These are phyloP conservation scores for Anisodus tanguticus DNA, from an alignment of 257 asterid genomes.

Conservation along the genomic window DNA sequence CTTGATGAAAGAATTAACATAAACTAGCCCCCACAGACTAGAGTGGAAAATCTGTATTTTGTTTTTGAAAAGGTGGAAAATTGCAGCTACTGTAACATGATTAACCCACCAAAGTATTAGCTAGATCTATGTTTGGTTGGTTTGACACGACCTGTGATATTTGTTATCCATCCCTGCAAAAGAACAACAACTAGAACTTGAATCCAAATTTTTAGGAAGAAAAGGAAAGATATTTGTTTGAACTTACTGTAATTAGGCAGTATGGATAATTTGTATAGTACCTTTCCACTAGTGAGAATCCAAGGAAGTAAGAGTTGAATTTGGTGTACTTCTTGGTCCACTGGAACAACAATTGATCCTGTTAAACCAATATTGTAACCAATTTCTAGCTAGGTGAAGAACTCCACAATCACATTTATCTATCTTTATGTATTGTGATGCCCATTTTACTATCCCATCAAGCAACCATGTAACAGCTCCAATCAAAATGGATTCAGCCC, in stretches of 20 bases:
- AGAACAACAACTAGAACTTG: not conserved
- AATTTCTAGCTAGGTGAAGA: not conserved
- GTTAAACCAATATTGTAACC: not conserved
- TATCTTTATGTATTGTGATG: not conserved
- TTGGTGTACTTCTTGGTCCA: conserved; percentile 12
- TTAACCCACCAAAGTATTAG: not conserved
- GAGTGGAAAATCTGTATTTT: not conserved
- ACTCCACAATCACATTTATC: not conserved
- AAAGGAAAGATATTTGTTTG: not conserved
- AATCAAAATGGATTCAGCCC: not conserved
- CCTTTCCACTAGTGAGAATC: not conserved
- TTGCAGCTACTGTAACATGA: not conserved
- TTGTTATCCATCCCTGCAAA: conserved; percentile 17
- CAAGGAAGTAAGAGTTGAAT: not conserved
- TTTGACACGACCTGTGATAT: not conserved
- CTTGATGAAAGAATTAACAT: not conserved
- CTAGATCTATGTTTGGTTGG: not conserved
- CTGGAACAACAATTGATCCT: not conserved
- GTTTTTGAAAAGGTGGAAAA: not conserved
- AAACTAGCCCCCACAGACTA: not conserved
- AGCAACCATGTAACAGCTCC: conserved; percentile 17
- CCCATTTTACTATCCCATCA: not conserved
- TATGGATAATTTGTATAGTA: not conserved
- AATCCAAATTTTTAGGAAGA: not conserved
- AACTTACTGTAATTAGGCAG: not conserved